Base-by-base conservation (phyloP, 768 basidiomycete species). In the Flagelloscypha sp. region DNA sequence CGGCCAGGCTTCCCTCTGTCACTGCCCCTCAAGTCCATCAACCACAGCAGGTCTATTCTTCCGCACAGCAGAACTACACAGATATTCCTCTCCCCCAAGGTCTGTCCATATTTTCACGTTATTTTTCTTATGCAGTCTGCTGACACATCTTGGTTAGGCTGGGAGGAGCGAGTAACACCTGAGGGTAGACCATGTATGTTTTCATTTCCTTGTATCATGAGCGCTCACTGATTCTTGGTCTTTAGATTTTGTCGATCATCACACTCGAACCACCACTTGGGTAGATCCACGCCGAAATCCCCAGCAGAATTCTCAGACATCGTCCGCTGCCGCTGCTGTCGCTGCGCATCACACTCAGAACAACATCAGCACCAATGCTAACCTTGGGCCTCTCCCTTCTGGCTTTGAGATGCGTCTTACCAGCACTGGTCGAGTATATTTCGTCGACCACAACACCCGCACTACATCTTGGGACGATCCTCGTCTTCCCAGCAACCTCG, bases 361-460 rank as follows among this genome's bases (percentile, higher is more conserved):
- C n/a, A n/a, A n/a, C n/a, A n/a, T n/a, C n/a, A 48, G 68, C 37
- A 56, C 75, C 46, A 73, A 64, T 38, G 57, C 77, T 43, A 66
- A 81, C 44, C 73, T 89, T 12, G 89, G 90, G 0, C 77, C 84
- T 6, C 66, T 94, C 24, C 90, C 90, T 5, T 84, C 80, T 29
- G 90, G 89, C 41, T 94, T 89, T 89, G 90, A 94, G 61, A 93
- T 93, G 90, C 72, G 90, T 13, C 58, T 93, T 35, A 92, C 90
- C 1, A 79, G 81, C 1, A 88, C 84, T 0, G 72, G 73, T 6
- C 71, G 88, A 22, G 81, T 93, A 12, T 94, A 94, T 59, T 94
- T 90, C 47, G 89, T 93, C 10, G 90, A 93, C 53, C 90, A 94
- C 59, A 92, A 83, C 44, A 84, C 81, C 24, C 72, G 83, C 35